phyloP scores from a whole-genome alignment of 306 rosid genomes.

The Pyrus pyrifolia region DNA sequence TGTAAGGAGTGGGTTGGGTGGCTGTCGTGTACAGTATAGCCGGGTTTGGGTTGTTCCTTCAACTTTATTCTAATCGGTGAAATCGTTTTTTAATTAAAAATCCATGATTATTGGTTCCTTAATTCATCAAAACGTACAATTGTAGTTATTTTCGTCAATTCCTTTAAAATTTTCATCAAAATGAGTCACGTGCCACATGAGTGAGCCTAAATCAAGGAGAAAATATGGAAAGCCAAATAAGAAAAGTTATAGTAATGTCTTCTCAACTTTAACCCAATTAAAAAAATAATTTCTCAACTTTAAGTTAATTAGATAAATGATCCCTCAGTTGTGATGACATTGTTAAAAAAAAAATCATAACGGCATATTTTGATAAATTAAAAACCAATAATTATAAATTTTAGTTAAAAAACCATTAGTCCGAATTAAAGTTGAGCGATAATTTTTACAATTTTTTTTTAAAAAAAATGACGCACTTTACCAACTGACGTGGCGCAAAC shows the following conservation, averaged over 20 bases:
- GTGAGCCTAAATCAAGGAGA: accelerated
- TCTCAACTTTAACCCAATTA: accelerated
- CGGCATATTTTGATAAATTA: accelerated
- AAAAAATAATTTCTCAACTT: accelerated
- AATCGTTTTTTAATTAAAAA: too few species aligned
- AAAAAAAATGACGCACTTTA: too few species aligned
- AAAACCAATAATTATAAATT: too few species aligned
- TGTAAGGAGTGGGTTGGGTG: too few species aligned
- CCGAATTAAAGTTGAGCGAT: accelerated
- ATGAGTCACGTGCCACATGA: accelerated
- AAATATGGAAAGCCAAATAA: too few species aligned
- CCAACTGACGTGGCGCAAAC: neutral
- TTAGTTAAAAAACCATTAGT: too few species aligned
- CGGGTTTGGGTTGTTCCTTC: too few species aligned
- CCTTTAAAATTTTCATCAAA: accelerated
- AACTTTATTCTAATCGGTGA: too few species aligned
- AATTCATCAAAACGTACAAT: accelerated
- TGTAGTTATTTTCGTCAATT: accelerated
- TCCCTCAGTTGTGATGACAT: accelerated
- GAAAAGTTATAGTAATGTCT: too few species aligned
- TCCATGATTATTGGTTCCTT: accelerated
- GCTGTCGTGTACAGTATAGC: too few species aligned
- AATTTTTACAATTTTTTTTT: too few species aligned
- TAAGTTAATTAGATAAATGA: too few species aligned
- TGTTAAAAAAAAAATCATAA: accelerated